phyloP scores from a whole-genome alignment of 2,329 filamentous ascomycete species.

The Chrysosporium queenslandicum region DNA sequence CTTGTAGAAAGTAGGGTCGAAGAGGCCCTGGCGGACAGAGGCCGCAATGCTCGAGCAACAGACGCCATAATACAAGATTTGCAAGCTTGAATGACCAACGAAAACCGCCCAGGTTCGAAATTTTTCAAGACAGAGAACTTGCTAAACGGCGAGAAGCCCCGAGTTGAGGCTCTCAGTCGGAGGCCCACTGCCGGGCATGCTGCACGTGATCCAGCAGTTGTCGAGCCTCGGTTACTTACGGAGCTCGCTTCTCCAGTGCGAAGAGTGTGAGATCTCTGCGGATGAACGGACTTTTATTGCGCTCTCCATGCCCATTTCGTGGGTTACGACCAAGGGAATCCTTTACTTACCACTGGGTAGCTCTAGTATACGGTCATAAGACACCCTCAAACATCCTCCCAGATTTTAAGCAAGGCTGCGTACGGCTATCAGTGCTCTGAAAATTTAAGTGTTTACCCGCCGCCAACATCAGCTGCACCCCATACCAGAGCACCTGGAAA shows the following conservation, averaged over 20 bases:
- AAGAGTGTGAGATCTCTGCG: neutral
- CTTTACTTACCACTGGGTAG: too few species aligned
- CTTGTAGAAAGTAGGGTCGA: slow-evolving; percentile 32
- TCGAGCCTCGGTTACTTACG: slow-evolving; percentile 19
- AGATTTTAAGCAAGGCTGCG: too few species aligned
- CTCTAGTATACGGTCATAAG: too few species aligned
- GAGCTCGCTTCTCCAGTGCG: neutral
- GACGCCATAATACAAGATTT: slow-evolving; percentile 36
- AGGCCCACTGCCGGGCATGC: neutral
- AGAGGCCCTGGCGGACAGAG: slow-evolving; percentile 34
- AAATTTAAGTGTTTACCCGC: too few species aligned
- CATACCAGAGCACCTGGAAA: too few species aligned
- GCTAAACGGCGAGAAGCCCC: neutral
- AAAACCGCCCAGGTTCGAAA: neutral
- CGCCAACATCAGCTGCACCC: too few species aligned
- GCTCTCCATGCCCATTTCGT: neutral
- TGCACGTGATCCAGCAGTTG: slow-evolving; percentile 8
- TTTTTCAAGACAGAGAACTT: slow-evolving; percentile 9
- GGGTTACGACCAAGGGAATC: too few species aligned
- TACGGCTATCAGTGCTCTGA: too few species aligned
- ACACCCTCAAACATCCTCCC: too few species aligned
- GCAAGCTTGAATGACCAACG: neutral
- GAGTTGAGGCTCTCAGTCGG: neutral
- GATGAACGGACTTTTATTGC: neutral
- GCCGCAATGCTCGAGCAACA: slow-evolving; percentile 39